phyloP scores from a whole-genome alignment of 2,329 filamentous ascomycete genomes.

The Claviceps pusilla region DNA sequence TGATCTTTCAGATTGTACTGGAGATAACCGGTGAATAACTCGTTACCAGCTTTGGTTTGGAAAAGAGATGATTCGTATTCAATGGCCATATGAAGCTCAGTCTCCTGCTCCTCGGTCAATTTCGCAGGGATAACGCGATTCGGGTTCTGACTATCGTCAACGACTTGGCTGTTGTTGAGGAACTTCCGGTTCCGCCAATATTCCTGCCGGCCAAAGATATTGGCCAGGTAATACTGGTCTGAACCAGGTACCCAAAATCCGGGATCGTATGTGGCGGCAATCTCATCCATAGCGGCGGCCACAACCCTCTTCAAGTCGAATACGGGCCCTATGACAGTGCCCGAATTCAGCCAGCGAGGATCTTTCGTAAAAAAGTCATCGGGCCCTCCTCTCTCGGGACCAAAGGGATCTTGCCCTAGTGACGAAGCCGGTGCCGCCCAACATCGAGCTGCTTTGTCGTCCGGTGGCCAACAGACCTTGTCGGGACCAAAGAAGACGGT shows the following conservation, averaged over 20 bases:
- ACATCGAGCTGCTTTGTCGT: slow-evolving; percentile 22
- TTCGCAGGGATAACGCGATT: slow-evolving; percentile 12
- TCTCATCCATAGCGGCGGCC: slow-evolving; percentile 13
- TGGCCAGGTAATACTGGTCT: slow-evolving; percentile 29
- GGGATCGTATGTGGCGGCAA: slow-evolving; percentile 20
- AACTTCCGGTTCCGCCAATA: slow-evolving; percentile 21
- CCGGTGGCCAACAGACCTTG: slow-evolving; percentile 28
- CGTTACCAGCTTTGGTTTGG: slow-evolving; percentile 23
- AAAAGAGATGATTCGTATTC: slow-evolving; percentile 27
- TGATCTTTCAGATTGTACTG: slow-evolving; percentile 16
- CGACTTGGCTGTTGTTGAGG: slow-evolving; percentile 7
- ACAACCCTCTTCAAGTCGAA: slow-evolving; percentile 15
- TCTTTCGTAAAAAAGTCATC: slow-evolving; percentile 18
- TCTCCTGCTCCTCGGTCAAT: slow-evolving; percentile 8
- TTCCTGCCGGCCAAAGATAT: slow-evolving; percentile 28
- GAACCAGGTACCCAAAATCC: slow-evolving; percentile 24
- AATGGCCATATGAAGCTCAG: slow-evolving; percentile 22
- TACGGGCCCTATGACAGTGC: slow-evolving; percentile 28
- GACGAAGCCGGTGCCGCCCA: slow-evolving; percentile 24
- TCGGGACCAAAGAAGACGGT: slow-evolving; percentile 30
- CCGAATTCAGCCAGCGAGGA: slow-evolving; percentile 29
- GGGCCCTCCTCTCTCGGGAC: slow-evolving; percentile 19
- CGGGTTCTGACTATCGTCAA: slow-evolving; percentile 6
- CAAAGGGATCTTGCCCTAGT: slow-evolving; percentile 19
- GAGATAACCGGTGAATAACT: slow-evolving; percentile 19